Evolutionary conservation across 441 rosid species (phyloP).

Genomic region (Eutrema salsugineum): DNA sequence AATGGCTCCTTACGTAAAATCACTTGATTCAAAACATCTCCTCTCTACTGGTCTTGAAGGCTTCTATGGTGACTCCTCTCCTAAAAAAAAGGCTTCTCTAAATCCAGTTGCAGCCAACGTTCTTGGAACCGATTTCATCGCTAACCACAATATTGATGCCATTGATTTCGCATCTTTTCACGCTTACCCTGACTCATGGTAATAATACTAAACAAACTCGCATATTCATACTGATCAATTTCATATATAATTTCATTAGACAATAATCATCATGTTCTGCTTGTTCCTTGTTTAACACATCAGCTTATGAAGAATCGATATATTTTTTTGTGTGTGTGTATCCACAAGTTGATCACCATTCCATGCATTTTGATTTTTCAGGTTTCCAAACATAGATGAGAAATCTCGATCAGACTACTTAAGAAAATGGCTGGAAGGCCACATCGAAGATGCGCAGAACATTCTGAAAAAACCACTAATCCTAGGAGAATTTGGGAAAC

Average conservation of each 20-base stretch:
- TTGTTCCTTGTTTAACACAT: background rate
- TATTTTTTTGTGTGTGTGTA: too few relatives aligned
- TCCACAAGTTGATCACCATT: background rate
- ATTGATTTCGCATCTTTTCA: constrained; percentile 68
- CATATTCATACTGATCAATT: background rate
- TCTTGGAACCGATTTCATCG: constrained; percentile 64
- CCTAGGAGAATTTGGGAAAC: constrained; percentile 58
- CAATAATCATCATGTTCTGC: background rate
- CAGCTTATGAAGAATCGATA: background rate
- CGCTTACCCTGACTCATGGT: constrained; percentile 67
- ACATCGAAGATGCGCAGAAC: constrained; percentile 52
- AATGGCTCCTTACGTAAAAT: constrained; percentile 61
- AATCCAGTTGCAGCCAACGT: constrained; percentile 44
- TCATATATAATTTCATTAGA: background rate
- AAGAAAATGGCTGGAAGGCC: constrained; percentile 40
- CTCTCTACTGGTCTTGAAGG: constrained; percentile 64
- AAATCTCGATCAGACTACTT: background rate
- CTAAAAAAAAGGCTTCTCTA: constrained; percentile 39
- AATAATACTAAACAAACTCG: background rate
- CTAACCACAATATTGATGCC: constrained; percentile 45
- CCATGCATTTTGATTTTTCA: background rate
- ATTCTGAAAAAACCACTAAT: constrained; percentile 53
- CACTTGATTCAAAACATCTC: constrained; percentile 58
- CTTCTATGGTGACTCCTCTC: constrained; percentile 61
- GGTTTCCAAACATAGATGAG: constrained; percentile 30